These are phyloP conservation scores for Lenzites betulinus DNA, from an alignment of 768 basidiomycete species.

Conservation along the genomic window DNA sequence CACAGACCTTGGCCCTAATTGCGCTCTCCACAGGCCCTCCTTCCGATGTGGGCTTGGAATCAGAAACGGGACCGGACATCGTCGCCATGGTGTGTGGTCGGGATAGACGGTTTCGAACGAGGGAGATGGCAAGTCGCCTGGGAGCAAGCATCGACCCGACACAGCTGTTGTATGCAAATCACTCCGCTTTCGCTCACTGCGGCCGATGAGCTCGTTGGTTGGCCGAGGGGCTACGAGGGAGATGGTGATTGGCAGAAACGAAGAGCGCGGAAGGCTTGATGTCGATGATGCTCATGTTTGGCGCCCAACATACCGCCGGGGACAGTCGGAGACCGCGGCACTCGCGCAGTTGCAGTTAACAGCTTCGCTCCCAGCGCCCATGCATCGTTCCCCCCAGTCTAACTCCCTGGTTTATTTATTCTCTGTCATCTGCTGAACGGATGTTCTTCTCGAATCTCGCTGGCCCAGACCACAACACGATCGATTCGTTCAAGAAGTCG, in stretches of 20 bases:
- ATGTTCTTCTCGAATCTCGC: too few relatives aligned
- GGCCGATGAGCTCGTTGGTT: not conserved
- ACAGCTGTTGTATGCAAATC: not conserved
- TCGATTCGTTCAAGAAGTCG: too few relatives aligned
- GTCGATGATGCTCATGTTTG: too few relatives aligned
- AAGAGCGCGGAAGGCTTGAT: not conserved
- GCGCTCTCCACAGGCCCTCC: constrained; percentile 56
- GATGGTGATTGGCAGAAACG: not conserved
- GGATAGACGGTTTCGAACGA: constrained; percentile 24
- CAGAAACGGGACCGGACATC: constrained; percentile 15
- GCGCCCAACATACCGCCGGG: too few relatives aligned
- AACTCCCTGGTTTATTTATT: too few relatives aligned
- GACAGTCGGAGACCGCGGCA: too few relatives aligned
- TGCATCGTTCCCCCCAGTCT: too few relatives aligned
- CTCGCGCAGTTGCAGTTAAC: too few relatives aligned
- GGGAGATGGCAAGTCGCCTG: constrained; percentile 21
- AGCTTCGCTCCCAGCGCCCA: too few relatives aligned
- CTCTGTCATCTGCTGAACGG: too few relatives aligned
- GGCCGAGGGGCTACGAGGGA: not conserved
- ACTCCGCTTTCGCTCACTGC: too few relatives aligned
- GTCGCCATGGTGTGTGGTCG: constrained; percentile 17
- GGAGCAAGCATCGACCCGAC: constrained; percentile 14
- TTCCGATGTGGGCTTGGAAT: constrained; percentile 24
- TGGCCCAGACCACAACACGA: too few relatives aligned
- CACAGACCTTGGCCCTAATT: constrained; percentile 59